A percentile compares a stretch with the other conserved stretches of the same genome.
phyloP scores from a whole-genome alignment of 1,139 yeast species.

The Yamadazyma diddensiae region DNA sequence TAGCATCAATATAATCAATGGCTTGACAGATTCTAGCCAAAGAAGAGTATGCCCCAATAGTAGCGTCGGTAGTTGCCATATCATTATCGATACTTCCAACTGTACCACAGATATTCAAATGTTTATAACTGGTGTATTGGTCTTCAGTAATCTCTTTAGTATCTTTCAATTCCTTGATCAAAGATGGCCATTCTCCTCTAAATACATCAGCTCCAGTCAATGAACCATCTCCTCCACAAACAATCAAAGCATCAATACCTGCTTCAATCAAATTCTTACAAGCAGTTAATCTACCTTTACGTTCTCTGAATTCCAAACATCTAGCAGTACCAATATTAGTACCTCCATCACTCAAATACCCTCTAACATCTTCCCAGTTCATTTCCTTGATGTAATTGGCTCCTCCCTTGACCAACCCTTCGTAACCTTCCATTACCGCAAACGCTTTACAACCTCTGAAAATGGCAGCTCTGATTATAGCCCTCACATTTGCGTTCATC shows the following conservation, averaged over 20 bases:
- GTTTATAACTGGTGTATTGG: conserved; percentile 58
- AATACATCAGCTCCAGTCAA: conserved; percentile 95
- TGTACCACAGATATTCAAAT: conserved; percentile 86
- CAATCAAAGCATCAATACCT: conserved; percentile 93
- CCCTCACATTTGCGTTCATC: conserved; percentile 94
- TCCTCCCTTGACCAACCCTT: conserved; percentile 88
- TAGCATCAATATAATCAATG: conserved; percentile 93
- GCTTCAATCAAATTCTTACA: conserved; percentile 81
- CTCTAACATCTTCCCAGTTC: conserved; percentile 92
- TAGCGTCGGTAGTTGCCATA: conserved; percentile 94
- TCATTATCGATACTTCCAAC: conserved; percentile 98
- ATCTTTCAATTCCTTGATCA: conserved; percentile 65
- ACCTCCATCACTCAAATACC: conserved; percentile 89
- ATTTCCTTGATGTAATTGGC: conserved; percentile 62
- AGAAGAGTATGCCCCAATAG: conserved; percentile 95
- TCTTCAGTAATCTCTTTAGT: conserved; percentile 53
- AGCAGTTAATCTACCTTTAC: conserved; percentile 77
- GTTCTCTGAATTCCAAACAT: conserved; percentile 78
- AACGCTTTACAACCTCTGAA: conserved; percentile 89
- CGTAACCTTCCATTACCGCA: conserved; percentile 93
- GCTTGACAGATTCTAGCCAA: conserved; percentile 90
- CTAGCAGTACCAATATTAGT: conserved; percentile 96
- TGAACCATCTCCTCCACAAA: conserved; percentile 99
- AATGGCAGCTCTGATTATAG: conserved; percentile 90
- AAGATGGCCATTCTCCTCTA: conserved; percentile 90